A percentile compares a stretch with the other conserved stretches of the same genome.
phyloP scores from a whole-genome alignment of 2,329 filamentous ascomycete genomes.

The Fusarium armeniacum region DNA sequence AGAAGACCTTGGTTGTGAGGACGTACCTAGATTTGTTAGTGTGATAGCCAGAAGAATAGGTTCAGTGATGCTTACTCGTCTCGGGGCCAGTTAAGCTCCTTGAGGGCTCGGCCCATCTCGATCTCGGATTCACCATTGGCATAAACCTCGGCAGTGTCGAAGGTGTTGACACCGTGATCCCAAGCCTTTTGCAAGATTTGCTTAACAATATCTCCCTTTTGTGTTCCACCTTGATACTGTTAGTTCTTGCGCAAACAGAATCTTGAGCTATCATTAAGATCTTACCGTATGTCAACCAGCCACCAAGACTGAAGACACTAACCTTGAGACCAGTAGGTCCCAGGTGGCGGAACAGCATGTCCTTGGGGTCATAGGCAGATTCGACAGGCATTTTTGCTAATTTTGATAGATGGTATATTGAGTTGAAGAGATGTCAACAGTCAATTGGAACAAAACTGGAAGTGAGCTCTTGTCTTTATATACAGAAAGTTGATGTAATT shows the following conservation, averaged over 20 bases:
- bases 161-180: constrained; percentile 72
- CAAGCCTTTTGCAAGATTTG: constrained; percentile 72
- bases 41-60: fast-evolving
- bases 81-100: constrained; percentile 70
- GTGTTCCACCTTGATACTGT: constrained; percentile 61
- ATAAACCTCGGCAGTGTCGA: constrained; percentile 71
- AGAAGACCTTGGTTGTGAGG: constrained; percentile 61
- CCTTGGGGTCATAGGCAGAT: constrained; percentile 47
- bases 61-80: constrained; percentile 58
- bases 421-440: not conserved
- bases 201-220: constrained; percentile 71
- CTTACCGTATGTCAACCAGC: constrained; percentile 47
- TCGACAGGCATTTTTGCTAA: constrained; percentile 40
- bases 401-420: not conserved
- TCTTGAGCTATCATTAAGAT: too few relatives aligned
- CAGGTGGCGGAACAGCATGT: constrained; percentile 49
- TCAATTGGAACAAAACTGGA: not conserved
- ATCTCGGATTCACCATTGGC: constrained; percentile 72
- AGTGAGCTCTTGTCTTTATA: constrained; percentile 9
- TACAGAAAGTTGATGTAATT: constrained; percentile 28
- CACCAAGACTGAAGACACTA: constrained; percentile 47
- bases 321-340: constrained; percentile 49
- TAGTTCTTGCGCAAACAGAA: not conserved
- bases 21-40: constrained; percentile 56
- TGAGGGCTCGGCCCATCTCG: constrained; percentile 72